phyloP scores from a whole-genome alignment of 1,139 yeast species.

The Suhomyces bribrorum region DNA sequence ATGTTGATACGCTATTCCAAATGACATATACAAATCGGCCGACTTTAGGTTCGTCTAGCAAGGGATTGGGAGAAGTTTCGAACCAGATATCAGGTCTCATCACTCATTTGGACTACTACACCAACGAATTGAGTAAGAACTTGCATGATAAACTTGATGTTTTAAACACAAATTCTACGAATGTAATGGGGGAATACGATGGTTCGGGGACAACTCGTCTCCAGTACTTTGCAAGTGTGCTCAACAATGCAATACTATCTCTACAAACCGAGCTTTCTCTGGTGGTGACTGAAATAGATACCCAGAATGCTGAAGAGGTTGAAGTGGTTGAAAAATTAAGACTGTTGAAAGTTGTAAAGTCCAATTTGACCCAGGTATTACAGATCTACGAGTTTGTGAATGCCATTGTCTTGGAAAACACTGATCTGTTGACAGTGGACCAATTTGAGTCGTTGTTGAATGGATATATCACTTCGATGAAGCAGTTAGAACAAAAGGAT shows the following conservation, averaged over 20 bases:
- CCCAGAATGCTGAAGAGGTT: constrained; percentile 20
- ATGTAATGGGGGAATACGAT: constrained; percentile 12
- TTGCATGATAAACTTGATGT: constrained; percentile 49
- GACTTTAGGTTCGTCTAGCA: constrained; percentile 1
- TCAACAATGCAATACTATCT: constrained; percentile 57
- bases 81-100: constrained; percentile 42
- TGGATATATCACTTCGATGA: constrained; percentile 43
- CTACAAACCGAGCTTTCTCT: constrained; percentile 50
- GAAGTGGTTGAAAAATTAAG: constrained; percentile 42
- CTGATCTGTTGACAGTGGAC: constrained; percentile 9
- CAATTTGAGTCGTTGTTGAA: constrained; percentile 16
- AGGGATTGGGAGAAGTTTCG: constrained; percentile 23
- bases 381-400: constrained; percentile 36
- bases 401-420: background rate
- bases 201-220: constrained; percentile 43
- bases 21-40: constrained; percentile 14
- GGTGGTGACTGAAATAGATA: constrained; percentile 16
- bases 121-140: constrained; percentile 55
- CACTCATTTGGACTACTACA: constrained; percentile 62
- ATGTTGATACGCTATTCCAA: constrained; percentile 40
- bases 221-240: constrained; percentile 62
- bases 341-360: constrained; percentile 44
- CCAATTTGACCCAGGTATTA: constrained; percentile 46
- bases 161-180: constrained; percentile 30
- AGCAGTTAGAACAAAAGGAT: constrained; percentile 26